Evolutionary conservation across 2,329 filamentous ascomycete genomes (phyloP).

Genomic region (Ophiobolus disseminans): DNA sequence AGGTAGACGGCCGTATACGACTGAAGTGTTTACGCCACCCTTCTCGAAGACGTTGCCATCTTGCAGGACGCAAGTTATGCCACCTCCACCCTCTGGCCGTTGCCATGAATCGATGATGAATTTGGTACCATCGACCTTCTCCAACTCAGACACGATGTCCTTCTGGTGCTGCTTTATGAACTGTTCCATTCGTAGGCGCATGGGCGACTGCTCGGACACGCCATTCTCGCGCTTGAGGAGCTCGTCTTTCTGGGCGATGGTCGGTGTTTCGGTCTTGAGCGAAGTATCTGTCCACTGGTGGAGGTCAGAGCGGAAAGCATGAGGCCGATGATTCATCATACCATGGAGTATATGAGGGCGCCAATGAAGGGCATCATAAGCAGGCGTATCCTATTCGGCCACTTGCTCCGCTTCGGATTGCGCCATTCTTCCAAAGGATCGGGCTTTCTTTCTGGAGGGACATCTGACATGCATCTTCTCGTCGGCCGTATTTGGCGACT

Average conservation of each 20-base stretch:
- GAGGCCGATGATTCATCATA: constrained; percentile 38
- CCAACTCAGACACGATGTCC: constrained; percentile 82
- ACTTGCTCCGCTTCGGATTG: constrained; percentile 45
- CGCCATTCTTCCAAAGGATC: constrained; percentile 44
- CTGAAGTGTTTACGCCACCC: constrained; percentile 90
- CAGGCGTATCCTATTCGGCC: constrained; percentile 52
- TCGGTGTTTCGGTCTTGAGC: constrained; percentile 63
- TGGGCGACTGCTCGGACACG: constrained; percentile 80
- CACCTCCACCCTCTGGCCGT: constrained; percentile 86
- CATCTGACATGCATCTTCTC: constrained; percentile 28
- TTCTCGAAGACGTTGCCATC: constrained; percentile 98
- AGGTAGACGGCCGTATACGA: constrained; percentile 91
- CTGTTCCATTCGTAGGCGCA: constrained; percentile 97
- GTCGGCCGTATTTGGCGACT: constrained; percentile 17
- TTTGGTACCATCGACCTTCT: constrained; percentile 80
- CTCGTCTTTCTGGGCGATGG: constrained; percentile 85
- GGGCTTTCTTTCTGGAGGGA: constrained; percentile 29
- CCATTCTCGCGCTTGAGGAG: constrained; percentile 79
- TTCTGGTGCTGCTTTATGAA: constrained; percentile 94
- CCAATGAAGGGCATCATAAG: constrained; percentile 60
- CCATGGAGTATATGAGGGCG: constrained; percentile 66
- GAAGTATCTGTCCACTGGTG: constrained; percentile 48
- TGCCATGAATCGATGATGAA: constrained; percentile 89
- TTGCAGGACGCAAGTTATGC: constrained; percentile 92
- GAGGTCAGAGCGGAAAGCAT: constrained; percentile 7